Evolutionary conservation across 495 filamentous ascomycete genomes (phyloP), one percentile per base, ranked within the genome.

Genomic region (Aspergillus sclerotiicarbonarius): DNA sequence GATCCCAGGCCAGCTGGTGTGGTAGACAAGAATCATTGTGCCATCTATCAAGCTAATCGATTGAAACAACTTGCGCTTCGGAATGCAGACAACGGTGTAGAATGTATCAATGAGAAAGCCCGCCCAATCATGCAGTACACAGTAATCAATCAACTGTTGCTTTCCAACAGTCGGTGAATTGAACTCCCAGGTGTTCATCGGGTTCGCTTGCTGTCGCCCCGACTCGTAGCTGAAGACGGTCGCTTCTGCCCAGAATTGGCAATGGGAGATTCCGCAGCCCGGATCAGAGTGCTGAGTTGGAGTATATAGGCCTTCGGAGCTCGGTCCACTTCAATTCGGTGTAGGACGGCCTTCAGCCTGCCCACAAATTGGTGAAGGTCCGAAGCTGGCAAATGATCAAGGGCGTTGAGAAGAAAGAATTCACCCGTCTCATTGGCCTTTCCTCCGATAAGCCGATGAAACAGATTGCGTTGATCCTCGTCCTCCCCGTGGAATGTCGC

Each of bases 381-480:
- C 3, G 65, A 53, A 12, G 66, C 58, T 6, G 71, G 65, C 8
- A 80, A 65, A 9, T 65, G 33, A 32, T 71, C 70, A 13, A 82
- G 69, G 13, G 67, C 73, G 61, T 78, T 72, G 21, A 82, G 57
- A 15, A 80, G 67, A 51, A 82, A 81, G 31, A 68, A 68, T 10
- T 70, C 69, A 5, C 62, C 68, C 37, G 68, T 65, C 39, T 72
- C 66, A 30, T 74, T 71, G 12, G 68, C 59, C 2, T 25, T 5
- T 13, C 67, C 65, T 7, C 77, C 77, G 41, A 83, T 78, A 16
- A 83, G 70, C 56, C 73, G 70, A 33, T 76, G 67, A 55, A 75
- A 82, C 8, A 83, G 63, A 53, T 82, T 83, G 56, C 77, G 77
- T 43, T 79, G 69, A 54, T 79, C 71, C 48, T 74, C 73, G 18